phyloP scores from a whole-genome alignment of 441 rosid species.

The Populus hybrid region DNA sequence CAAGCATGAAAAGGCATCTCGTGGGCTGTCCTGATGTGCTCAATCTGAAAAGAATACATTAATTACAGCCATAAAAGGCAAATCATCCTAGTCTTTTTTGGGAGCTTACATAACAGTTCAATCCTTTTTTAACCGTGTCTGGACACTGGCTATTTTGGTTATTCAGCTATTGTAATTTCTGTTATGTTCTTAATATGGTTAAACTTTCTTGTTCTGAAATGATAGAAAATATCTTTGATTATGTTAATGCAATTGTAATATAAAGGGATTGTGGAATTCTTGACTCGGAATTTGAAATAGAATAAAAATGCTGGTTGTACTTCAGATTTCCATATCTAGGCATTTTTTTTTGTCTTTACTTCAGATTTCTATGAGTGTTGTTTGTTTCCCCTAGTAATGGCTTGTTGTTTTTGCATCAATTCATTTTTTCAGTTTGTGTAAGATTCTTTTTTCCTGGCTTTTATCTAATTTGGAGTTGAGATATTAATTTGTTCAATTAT shows the following conservation, averaged over 20 bases:
- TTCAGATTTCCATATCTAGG: not conserved
- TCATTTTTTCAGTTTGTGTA: not conserved
- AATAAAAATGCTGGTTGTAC: not conserved
- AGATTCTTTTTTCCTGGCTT: not conserved
- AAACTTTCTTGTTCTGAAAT: not conserved
- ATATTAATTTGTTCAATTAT: constrained; percentile 14
- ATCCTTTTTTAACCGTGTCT: not conserved
- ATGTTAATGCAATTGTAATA: not conserved
- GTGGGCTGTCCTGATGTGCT: not conserved
- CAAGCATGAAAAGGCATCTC: not conserved
- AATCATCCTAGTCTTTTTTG: not conserved
- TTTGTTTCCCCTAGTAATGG: too few relatives aligned
- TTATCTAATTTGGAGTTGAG: not conserved
- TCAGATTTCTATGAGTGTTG: too few relatives aligned
- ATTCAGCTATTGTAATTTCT: not conserved
- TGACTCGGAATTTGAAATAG: not conserved
- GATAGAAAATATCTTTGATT: not conserved
- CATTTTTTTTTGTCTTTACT: too few relatives aligned
- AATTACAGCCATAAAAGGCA: not conserved
- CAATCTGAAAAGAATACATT: not conserved
- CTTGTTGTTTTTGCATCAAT: not conserved
- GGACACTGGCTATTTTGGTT: not conserved
- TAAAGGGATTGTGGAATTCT: not conserved
- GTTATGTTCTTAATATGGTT: not conserved
- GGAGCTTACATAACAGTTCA: not conserved